Conservation (phyloP, 805 yeast species). For the Pichia insulana region DNA sequence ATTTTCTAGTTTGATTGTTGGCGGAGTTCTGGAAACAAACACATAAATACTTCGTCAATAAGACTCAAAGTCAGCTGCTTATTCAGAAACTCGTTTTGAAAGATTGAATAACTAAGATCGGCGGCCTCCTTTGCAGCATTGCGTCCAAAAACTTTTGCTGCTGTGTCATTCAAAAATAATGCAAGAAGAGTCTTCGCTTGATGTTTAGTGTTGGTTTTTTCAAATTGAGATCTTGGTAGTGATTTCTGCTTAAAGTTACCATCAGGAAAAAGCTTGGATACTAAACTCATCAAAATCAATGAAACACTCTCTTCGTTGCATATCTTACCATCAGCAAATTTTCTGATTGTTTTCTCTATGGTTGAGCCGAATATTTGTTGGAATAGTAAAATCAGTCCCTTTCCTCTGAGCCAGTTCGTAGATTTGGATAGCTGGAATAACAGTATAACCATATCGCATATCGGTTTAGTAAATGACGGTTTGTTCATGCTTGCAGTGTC, state of each 20-base stretch:
- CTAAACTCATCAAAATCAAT: constrained; percentile 28
- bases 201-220: constrained; percentile 42
- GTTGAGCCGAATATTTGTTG: constrained; percentile 87
- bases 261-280: constrained; percentile 39
- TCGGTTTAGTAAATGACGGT: constrained; percentile 66
- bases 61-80: constrained; percentile 51
- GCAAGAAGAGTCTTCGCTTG: constrained; percentile 52
- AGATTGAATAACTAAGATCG: constrained; percentile 46
- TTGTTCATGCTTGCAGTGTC: constrained; percentile 1
- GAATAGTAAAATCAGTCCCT: constrained; percentile 69
- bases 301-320: constrained; percentile 39
- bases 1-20: background rate
- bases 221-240: constrained; percentile 36
- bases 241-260: constrained; percentile 42
- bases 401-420: constrained; percentile 74
- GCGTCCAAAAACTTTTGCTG: constrained; percentile 67
- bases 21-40: constrained; percentile 32
- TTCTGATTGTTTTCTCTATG: constrained; percentile 55
- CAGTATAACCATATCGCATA: constrained; percentile 65
- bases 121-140: constrained; percentile 58
- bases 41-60: constrained; percentile 48
- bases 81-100: constrained; percentile 68
- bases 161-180: constrained; percentile 50
- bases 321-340: constrained; percentile 30
- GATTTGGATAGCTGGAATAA: constrained; percentile 54